Evolutionary conservation across 2,329 filamentous ascomycete species (phyloP).

Genomic region (Polychaeton citri): DNA sequence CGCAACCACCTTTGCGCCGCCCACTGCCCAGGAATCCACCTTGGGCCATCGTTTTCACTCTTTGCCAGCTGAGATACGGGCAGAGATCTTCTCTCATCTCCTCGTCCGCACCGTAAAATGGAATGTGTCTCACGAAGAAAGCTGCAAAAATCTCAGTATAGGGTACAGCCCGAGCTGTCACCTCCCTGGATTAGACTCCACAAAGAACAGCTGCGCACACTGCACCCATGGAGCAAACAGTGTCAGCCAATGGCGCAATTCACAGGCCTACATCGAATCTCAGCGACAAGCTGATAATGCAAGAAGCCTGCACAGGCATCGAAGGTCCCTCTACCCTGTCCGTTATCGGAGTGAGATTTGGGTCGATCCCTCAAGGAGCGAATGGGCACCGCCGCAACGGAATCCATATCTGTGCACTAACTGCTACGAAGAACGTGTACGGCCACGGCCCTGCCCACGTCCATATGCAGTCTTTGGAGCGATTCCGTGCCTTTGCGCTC

Average conservation of each 20-base stretch:
- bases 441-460: slow-evolving; percentile 3
- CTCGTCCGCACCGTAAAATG: slow-evolving; percentile 7
- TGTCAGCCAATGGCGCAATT: too few relatives aligned
- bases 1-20: background rate
- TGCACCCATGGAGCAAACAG: too few relatives aligned
- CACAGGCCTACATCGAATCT: too few relatives aligned
- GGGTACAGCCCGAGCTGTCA: too few relatives aligned
- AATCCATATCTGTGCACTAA: slow-evolving; percentile 8
- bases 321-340: too few relatives aligned
- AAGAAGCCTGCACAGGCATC: too few relatives aligned
- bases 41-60: slow-evolving; percentile 7
- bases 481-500: slow-evolving; percentile 8
- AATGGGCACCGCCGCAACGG: slow-evolving; percentile 4
- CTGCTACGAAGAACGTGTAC: slow-evolving; percentile 7
- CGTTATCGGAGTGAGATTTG: background rate
- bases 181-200: too few relatives aligned
- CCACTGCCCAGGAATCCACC: background rate
- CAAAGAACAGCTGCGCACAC: too few relatives aligned
- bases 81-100: slow-evolving; percentile 7
- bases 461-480: background rate
- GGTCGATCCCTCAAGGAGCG: slow-evolving; percentile 7
- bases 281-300: too few relatives aligned
- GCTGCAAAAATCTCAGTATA: too few relatives aligned
- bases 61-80: slow-evolving; percentile 7
- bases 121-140: slow-evolving; percentile 4